Evolutionary conservation across 805 yeast genomes (phyloP).

Genomic region (Myxozyma mucilagina): DNA sequence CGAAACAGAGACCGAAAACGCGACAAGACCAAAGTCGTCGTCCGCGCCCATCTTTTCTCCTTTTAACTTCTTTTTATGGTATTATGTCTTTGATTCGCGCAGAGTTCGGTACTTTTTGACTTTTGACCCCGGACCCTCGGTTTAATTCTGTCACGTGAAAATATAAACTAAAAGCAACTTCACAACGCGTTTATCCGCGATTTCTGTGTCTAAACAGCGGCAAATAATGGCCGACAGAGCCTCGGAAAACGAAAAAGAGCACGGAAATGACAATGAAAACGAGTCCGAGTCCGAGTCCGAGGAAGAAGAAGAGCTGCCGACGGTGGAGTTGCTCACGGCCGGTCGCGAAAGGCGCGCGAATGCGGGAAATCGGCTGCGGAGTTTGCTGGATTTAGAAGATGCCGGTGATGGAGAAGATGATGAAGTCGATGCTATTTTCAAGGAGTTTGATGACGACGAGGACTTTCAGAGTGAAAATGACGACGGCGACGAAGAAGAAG

Average conservation of each 20-base stretch:
- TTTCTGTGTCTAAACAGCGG: too few species aligned
- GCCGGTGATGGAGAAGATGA: constrained; percentile 65
- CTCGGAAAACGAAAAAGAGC: neutral
- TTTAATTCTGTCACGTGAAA: too few species aligned
- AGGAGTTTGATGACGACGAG: constrained; percentile 46
- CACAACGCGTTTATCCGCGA: too few species aligned
- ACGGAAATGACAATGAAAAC: neutral
- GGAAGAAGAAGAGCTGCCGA: constrained; percentile 7
- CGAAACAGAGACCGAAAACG: neutral
- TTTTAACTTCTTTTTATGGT: too few species aligned
- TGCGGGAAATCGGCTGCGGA: constrained; percentile 83
- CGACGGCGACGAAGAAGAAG: constrained; percentile 34
- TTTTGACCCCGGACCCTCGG: too few species aligned
- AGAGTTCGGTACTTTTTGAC: too few species aligned
- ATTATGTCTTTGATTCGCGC: too few species aligned
- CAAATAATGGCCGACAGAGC: too few species aligned
- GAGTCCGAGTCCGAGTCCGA: neutral
- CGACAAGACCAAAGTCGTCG: neutral
- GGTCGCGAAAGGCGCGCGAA: constrained; percentile 78
- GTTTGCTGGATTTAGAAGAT: constrained; percentile 70
- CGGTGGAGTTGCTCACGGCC: constrained; percentile 58
- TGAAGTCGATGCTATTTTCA: constrained; percentile 46
- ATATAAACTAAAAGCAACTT: too few species aligned
- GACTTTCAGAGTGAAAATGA: constrained; percentile 42
- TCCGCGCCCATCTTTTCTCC: too few species aligned